Evolutionary conservation across 2,329 filamentous ascomycete genomes (phyloP).

Genomic region (Penicillium sclerotiorum): DNA sequence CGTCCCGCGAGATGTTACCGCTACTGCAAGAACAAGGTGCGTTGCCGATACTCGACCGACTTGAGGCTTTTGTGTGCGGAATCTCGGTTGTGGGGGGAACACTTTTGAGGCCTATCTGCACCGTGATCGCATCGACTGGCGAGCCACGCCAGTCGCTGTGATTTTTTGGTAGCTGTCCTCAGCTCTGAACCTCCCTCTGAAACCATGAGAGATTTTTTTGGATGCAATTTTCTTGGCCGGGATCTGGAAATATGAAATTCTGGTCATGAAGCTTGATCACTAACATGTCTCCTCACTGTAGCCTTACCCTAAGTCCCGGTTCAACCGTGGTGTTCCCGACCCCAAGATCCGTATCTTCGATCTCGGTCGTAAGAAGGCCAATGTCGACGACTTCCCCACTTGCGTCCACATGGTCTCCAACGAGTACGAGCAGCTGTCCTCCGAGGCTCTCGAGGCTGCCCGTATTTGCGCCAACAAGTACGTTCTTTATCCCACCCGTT

Average conservation of each 20-base stretch:
- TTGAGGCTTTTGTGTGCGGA: slow-evolving; percentile 30
- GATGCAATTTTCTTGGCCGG: slow-evolving; percentile 1
- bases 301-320: slow-evolving; percentile 99
- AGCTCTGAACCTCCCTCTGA: background rate
- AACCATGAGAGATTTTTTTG: slow-evolving; percentile 6
- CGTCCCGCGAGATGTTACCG: slow-evolving; percentile 99
- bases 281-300: slow-evolving; percentile 42
- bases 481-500: slow-evolving; percentile 26
- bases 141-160: background rate
- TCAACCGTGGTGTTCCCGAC: slow-evolving; percentile 97
- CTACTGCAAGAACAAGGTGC: slow-evolving; percentile 99
- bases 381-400: slow-evolving; percentile 98
- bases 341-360: slow-evolving; percentile 94
- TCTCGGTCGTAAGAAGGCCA: slow-evolving; percentile 96
- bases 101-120: slow-evolving; percentile 7
- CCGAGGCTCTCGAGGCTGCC: slow-evolving; percentile 98
- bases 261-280: slow-evolving; percentile 14
- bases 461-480: slow-evolving; percentile 99
- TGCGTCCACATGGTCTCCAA: slow-evolving; percentile 99
- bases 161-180: background rate
- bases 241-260: background rate
- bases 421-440: slow-evolving; percentile 99
- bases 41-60: slow-evolving; percentile 40
- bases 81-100: slow-evolving; percentile 35
- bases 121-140: slow-evolving; percentile 1